Base-by-base conservation (phyloP, 768 basidiomycete species). In the Lyophyllum semitale region DNA sequence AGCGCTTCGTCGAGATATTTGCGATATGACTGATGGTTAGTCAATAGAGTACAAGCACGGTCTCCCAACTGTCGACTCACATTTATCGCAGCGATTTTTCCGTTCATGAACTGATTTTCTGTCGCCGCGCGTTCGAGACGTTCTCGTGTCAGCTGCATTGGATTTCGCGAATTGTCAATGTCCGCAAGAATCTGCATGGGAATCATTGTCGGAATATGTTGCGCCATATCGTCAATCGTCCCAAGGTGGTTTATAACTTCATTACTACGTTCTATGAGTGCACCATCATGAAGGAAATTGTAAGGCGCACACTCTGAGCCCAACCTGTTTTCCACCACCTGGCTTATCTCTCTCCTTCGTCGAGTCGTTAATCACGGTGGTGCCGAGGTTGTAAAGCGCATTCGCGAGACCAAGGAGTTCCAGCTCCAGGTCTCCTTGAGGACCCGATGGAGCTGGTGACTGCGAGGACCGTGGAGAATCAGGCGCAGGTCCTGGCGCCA, bases 51-150 rank as follows among this genome's bases (percentile, higher is more conserved):
- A 29, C 8, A 37, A 32, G 22, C 23, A 42, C 41, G n/a, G n/a
- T n/a, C n/a, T 40, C 32, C 55, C 23, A n/a, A 40, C 30, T 27
- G 13, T 26, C 62, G 15, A 63, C 82, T 62, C 59, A 91, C 90
- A 51, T 84, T 81, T 25, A 94, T 81, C 1, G 91, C 92, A 42
- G 81, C 78, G 35, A 94, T 89, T 66, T 93, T 93, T 26, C 89
- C 91, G 64, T 93, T 91, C 88, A 92, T 91, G 60, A 92, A 93
- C 65, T 93, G 92, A 66, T 94, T 94, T 73, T 94, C 93, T 2
- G 89, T 89, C 27, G 92, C 90, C 0, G 90, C 84, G 50, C 91
- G 80, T 71, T 94, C 92, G 13, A 94, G 70, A 48, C 89, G 79
- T 54, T 93, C 91, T 59, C 84, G 83, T 17, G 92, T 92, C 48